These are phyloP conservation scores for Monilinia fructigena DNA, from an alignment of 2,329 filamentous ascomycete genomes.

Conservation along the genomic window DNA sequence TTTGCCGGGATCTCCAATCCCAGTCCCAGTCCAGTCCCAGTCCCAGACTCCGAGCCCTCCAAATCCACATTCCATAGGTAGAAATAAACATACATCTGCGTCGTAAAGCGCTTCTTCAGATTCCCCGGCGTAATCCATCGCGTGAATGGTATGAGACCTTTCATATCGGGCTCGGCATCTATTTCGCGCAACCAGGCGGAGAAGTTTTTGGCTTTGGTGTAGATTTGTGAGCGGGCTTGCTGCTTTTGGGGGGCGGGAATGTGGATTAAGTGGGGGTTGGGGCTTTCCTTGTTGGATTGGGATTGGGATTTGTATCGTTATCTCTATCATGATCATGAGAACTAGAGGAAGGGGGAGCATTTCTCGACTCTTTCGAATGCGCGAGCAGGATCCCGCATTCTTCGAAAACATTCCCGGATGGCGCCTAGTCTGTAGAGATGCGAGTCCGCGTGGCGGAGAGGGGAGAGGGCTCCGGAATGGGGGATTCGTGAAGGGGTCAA, in stretches of 20 bases:
- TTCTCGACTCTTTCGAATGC: no score
- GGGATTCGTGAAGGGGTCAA: conserved; percentile 77
- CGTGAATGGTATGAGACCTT: conserved; percentile 75
- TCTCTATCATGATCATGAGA: no score
- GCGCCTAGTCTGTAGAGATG: conserved; percentile 76
- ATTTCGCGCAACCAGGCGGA: not conserved
- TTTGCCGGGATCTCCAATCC: no score
- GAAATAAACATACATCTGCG: conserved; percentile 94
- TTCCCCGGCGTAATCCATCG: conserved; percentile 83
- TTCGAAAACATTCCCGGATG: conserved; percentile 91
- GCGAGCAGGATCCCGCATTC: conserved; percentile 82
- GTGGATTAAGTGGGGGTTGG: no score
- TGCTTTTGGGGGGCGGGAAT: no score
- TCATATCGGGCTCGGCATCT: conserved; percentile 40
- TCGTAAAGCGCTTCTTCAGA: conserved; percentile 77
- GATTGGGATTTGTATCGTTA: no score
- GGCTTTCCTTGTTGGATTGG: no score
- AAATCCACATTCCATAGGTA: conserved; percentile 56
- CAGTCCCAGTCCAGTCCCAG: no score
- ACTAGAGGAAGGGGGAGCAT: no score
- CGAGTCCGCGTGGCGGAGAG: conserved; percentile 66
- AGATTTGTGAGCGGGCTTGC: conserved; percentile 31
- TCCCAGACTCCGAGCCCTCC: not conserved
- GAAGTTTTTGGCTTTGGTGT: not conserved
- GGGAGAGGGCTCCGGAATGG: conserved; percentile 47